Conservation (phyloP, 371 early-diverging fungal genomes). For the Conidiobolus coronatus region DNA sequence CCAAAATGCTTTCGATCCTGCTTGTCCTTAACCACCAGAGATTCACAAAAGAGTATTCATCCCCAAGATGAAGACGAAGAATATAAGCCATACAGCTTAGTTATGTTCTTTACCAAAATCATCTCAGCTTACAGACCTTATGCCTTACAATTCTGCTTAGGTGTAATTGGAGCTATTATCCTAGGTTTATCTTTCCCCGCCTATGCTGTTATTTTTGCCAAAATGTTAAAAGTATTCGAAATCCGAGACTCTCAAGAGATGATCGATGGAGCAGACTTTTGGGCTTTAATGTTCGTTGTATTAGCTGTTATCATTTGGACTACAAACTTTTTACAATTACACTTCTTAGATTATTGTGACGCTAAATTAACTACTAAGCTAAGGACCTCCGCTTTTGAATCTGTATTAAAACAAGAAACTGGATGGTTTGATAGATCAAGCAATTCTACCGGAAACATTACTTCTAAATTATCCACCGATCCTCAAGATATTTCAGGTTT, state of each 20-base stretch:
- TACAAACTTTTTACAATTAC: slow-evolving; percentile 15
- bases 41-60: no score
- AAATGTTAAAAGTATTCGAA: slow-evolving; percentile 18
- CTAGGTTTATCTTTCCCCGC: slow-evolving; percentile 13
- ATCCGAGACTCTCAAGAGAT: background rate
- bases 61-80: no score
- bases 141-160: background rate
- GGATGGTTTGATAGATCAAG: slow-evolving; percentile 61
- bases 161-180: slow-evolving; percentile 8
- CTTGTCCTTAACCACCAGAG: no score
- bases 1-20: no score
- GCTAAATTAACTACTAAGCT: slow-evolving; percentile 33
- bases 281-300: slow-evolving; percentile 52
- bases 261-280: slow-evolving; percentile 29
- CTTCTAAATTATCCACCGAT: slow-evolving; percentile 60
- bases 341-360: slow-evolving; percentile 20
- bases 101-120: no score
- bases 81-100: no score
- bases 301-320: slow-evolving; percentile 24
- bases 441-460: slow-evolving; percentile 58
- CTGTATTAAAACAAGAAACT: slow-evolving; percentile 55
- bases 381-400: slow-evolving; percentile 25
- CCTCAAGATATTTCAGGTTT: slow-evolving; percentile 33
- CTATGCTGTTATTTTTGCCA: slow-evolving; percentile 25
- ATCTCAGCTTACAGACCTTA: no score